phyloP scores from a whole-genome alignment of 768 basidiomycete genomes.

The Dacryopinax spathularia region DNA sequence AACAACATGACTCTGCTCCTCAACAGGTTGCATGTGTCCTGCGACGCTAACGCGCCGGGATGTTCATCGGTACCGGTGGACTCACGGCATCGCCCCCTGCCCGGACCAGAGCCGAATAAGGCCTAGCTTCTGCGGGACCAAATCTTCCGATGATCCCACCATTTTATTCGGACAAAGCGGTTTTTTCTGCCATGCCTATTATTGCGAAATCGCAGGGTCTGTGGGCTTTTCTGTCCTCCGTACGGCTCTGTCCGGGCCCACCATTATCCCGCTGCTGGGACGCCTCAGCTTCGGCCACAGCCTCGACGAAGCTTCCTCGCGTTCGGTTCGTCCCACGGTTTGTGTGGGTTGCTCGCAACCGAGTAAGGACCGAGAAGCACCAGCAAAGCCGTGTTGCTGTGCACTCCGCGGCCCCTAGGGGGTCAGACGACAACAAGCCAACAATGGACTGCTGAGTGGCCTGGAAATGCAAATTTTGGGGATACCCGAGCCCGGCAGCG shows the following conservation, averaged over 20 bases:
- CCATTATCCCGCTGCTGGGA: background rate
- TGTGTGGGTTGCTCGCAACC: background rate
- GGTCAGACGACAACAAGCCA: background rate
- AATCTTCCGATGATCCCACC: conserved; percentile 1
- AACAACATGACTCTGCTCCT: background rate
- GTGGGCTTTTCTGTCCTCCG: background rate
- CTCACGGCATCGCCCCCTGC: background rate
- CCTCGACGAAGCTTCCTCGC: background rate
- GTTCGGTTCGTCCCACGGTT: background rate
- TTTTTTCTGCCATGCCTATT: conserved; percentile 1
- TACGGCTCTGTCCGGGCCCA: background rate
- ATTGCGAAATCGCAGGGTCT: conserved; percentile 4
- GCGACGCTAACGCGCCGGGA: background rate
- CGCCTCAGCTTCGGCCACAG: background rate
- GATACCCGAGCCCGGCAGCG: background rate
- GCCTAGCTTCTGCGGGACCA: background rate
- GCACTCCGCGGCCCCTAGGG: conserved; percentile 2
- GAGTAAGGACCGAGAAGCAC: background rate
- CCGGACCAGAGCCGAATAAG: background rate
- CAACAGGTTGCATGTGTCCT: background rate
- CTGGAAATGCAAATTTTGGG: conserved; percentile 4
- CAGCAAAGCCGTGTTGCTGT: background rate
- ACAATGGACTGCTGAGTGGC: conserved; percentile 3
- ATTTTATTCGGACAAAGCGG: conserved; percentile 1
- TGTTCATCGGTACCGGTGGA: background rate